These are phyloP conservation scores for Lentinus tigrinus DNA, from an alignment of 768 basidiomycete species.

Conservation along the genomic window DNA sequence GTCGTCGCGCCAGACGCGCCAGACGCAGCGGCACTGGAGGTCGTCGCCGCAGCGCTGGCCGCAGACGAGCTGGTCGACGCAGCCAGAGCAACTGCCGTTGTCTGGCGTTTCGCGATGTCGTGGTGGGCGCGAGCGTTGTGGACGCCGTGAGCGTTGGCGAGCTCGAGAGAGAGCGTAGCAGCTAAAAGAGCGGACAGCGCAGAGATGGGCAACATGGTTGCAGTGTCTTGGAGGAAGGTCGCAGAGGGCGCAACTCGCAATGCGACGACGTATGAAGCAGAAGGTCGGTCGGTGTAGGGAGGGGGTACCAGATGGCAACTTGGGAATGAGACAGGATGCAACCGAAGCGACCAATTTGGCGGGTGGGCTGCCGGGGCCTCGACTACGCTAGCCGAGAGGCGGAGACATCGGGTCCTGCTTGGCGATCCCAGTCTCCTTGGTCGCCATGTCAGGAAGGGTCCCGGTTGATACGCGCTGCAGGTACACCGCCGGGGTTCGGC, in stretches of 20 bases:
- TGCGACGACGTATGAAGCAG: slow-evolving; percentile 5
- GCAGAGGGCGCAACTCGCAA: slow-evolving; percentile 20
- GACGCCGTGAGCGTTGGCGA: slow-evolving; percentile 13
- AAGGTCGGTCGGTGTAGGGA: too few species aligned
- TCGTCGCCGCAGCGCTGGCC: slow-evolving; percentile 23
- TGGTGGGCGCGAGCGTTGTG: not conserved
- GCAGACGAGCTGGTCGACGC: slow-evolving; percentile 10
- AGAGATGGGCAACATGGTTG: slow-evolving; percentile 15
- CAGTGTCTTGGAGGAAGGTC: not conserved
- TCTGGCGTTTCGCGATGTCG: slow-evolving; percentile 19
- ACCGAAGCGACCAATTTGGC: not conserved
- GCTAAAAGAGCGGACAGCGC: slow-evolving; percentile 23
- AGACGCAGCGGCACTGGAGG: not conserved
- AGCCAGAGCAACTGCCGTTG: slow-evolving; percentile 7
- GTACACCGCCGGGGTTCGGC: too few species aligned
- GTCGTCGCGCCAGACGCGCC: slow-evolving; percentile 16
- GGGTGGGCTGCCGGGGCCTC: not conserved
- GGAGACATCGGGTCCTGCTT: not conserved
- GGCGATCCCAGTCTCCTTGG: not conserved
- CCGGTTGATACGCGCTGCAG: too few species aligned
- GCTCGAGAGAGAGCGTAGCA: slow-evolving; percentile 18
- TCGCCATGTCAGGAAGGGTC: not conserved
- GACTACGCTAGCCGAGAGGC: not conserved
- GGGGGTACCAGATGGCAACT: slow-evolving; percentile 10
- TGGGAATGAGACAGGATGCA: not conserved